Evolutionary conservation across 2,329 filamentous ascomycete genomes (phyloP), one percentile per base, ranked within the genome.

Genomic region (Aspergillus sp.): DNA sequence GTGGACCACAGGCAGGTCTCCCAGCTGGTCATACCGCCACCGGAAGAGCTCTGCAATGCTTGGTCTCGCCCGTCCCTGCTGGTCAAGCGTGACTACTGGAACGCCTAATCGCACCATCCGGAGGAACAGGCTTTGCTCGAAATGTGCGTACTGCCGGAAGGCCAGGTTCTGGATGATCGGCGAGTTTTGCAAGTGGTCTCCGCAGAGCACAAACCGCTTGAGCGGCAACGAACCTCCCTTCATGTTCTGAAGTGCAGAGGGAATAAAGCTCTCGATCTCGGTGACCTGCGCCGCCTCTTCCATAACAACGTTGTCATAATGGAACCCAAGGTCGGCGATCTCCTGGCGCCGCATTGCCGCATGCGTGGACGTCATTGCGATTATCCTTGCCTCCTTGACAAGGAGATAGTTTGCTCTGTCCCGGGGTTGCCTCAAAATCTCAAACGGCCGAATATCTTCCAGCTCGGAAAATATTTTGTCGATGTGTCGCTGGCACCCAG

Each of bases 351-450:
- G 78, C 73, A 98, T 98, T 1, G 91, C 91, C 4, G 91, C 93
- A 58, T 98, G 91, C 0, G 93, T 98, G 3, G 88, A 93, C 12
- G 91, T 98, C 93, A 98, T 98, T 36, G 91, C 93, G 43, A 98
- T 81, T 41, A 98, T 91, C 22, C 91, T 80, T n/a, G 93, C 93
- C 61, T 96, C 89, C 50, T 86, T 95, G 4, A 86, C 82, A 20
- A 98, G 74, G 4, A 98, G 75, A 52, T 98, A 98, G 58, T 96
- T 96, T 32, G 88, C 82, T 64, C 93, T 95, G 56, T 98, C 91
- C 22, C 83, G 79, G 42, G 88, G 83, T 34, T 82, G 80, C 32
- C 86, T 78, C 35, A 98, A 65, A 31, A 98, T 88, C 63, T 98
- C 91, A 52, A 98, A 98, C 0, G 91, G 93, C 46, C 88, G 74